Conservation (phyloP, 306 rosid genomes). For the Castanea crenata region DNA sequence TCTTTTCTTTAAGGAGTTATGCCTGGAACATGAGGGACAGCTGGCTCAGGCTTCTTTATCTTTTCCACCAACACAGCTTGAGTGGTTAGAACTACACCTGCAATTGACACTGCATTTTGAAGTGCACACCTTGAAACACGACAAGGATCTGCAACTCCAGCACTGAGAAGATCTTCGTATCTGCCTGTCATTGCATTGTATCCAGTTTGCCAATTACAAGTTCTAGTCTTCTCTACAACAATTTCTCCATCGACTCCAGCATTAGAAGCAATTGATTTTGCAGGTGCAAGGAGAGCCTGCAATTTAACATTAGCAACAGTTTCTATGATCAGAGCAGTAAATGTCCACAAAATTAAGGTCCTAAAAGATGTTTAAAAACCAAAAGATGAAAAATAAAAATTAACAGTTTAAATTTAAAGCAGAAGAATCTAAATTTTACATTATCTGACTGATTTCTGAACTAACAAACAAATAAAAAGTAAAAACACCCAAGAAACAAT, state of each 20-base stretch:
- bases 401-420: neutral
- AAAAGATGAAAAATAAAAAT: neutral
- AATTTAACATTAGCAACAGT: constrained; percentile 16
- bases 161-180: constrained; percentile 84
- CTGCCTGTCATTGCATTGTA: constrained; percentile 77
- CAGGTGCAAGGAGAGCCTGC: constrained; percentile 92
- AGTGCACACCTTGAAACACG: constrained; percentile 90
- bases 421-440: neutral
- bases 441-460: neutral
- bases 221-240: constrained; percentile 76
- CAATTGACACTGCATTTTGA: constrained; percentile 81
- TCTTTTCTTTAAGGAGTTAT: constrained; percentile 48
- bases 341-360: constrained; percentile 12
- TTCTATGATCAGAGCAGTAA: constrained; percentile 1
- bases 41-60: constrained; percentile 54
- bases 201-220: constrained; percentile 69
- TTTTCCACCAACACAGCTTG: constrained; percentile 87
- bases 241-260: constrained; percentile 87
- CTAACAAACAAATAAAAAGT: neutral
- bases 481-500: neutral
- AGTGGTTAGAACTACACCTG: constrained; percentile 77
- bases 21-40: constrained; percentile 69
- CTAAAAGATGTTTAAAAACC: neutral
- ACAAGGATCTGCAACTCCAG: constrained; percentile 87
- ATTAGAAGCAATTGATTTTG: constrained; percentile 77